Percentiles rank a stretch among this genome's conserved stretches.
Conservation (phyloP, 768 basidiomycete genomes). For the Kwoniella sp. region DNA sequence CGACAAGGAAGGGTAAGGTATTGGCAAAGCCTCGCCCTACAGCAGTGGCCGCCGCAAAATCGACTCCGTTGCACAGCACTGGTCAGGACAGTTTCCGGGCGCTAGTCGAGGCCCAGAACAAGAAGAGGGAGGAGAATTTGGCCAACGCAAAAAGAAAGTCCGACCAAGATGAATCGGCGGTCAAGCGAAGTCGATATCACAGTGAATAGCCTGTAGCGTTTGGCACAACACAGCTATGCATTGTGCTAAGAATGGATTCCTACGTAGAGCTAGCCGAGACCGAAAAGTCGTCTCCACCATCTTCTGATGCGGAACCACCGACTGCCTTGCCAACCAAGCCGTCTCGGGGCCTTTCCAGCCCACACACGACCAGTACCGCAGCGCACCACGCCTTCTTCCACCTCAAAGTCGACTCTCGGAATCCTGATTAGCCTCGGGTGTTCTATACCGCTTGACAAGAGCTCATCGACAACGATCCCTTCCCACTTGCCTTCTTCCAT, state of each 20-base stretch:
- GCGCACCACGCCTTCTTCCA: slow-evolving; percentile 59
- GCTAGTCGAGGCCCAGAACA: slow-evolving; percentile 57
- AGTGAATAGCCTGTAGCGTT: too few species aligned
- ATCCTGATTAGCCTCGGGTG: slow-evolving; percentile 12
- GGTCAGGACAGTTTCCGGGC: slow-evolving; percentile 81
- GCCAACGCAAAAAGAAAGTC: slow-evolving; percentile 9
- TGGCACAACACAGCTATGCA: too few species aligned
- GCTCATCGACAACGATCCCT: slow-evolving; percentile 6
- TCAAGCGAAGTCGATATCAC: slow-evolving; percentile 3
- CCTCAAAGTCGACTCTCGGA: slow-evolving; percentile 51
- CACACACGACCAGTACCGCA: slow-evolving; percentile 83
- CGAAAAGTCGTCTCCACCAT: slow-evolving; percentile 77
- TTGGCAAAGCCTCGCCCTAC: slow-evolving; percentile 56
- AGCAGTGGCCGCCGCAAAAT: slow-evolving; percentile 49
- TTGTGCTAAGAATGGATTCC: slow-evolving; percentile 23
- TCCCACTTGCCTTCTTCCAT: slow-evolving; percentile 27
- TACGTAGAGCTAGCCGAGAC: slow-evolving; percentile 52
- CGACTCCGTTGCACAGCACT: background rate
- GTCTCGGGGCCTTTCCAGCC: slow-evolving; percentile 62
- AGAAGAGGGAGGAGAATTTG: slow-evolving; percentile 32
- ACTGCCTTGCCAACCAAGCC: slow-evolving; percentile 65
- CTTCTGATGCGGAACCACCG: slow-evolving; percentile 73
- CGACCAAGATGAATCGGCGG: slow-evolving; percentile 1
- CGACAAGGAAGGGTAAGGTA: slow-evolving; percentile 21
- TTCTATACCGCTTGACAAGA: background rate